Evolutionary conservation across 306 rosid genomes (phyloP).

Genomic region (Cucumis cinereus): DNA sequence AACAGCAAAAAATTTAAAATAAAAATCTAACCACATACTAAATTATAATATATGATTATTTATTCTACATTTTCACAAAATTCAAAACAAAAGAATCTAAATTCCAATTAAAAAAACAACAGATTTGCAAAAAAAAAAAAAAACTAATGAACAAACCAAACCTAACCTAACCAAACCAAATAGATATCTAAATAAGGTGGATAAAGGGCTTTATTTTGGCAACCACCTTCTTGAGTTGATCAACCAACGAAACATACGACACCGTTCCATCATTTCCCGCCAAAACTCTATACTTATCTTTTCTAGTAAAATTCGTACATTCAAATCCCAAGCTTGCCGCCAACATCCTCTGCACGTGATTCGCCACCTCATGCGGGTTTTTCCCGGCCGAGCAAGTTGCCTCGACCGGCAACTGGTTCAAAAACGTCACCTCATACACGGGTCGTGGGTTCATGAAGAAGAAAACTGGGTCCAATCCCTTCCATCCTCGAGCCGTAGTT

Average conservation of each 20-base stretch:
- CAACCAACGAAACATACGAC: conserved; percentile 27
- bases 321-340: conserved; percentile 82
- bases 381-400: conserved; percentile 84
- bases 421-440: conserved; percentile 73
- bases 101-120: not conserved
- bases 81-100: not conserved
- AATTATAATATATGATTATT: not conserved
- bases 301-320: conserved; percentile 78
- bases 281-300: conserved; percentile 71
- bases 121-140: not conserved
- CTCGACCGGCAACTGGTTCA: conserved; percentile 74
- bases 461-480: conserved; percentile 70
- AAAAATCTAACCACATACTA: no score
- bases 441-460: conserved; percentile 97
- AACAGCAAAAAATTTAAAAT: no score
- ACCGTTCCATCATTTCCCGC: conserved; percentile 93
- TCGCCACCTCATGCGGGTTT: conserved; percentile 86
- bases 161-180: not conserved
- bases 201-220: conserved; percentile 39
- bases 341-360: conserved; percentile 78
- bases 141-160: not conserved
- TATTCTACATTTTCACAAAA: not conserved
- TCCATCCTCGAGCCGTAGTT: conserved; percentile 88
- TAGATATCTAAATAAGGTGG: conserved; percentile 1
- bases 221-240: conserved; percentile 30